Evolutionary conservation across 2,329 filamentous ascomycete genomes (phyloP).

Genomic region (Claviceps capensis): DNA sequence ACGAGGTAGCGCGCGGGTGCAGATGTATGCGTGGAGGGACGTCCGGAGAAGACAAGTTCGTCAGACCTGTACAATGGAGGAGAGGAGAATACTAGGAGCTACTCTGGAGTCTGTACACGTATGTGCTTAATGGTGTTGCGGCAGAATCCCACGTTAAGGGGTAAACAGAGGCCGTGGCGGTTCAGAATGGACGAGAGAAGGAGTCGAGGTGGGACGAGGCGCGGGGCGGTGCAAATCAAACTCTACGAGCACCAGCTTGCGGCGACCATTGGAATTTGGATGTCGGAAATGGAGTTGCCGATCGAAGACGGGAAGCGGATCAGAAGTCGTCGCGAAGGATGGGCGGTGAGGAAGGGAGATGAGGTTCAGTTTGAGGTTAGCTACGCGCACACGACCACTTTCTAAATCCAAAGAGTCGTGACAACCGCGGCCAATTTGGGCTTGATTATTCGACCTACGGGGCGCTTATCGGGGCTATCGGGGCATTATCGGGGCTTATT

Average conservation of each 20-base stretch:
- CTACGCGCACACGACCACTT: no score
- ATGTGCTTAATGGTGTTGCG: not conserved
- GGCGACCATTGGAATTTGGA: not conserved
- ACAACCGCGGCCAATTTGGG: no score
- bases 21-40: not conserved
- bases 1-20: not conserved
- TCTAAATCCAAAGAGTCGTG: no score
- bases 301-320: not conserved
- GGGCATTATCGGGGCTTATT: no score
- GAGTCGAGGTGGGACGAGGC: not conserved
- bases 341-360: no score
- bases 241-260: slow-evolving; percentile 1
- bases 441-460: no score
- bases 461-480: no score
- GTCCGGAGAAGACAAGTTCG: not conserved
- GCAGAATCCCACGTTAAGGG: not conserved
- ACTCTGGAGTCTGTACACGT: not conserved
- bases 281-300: not conserved
- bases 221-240: not conserved
- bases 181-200: not conserved
- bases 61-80: not conserved
- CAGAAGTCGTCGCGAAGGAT: no score
- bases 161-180: not conserved
- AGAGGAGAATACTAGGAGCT: not conserved
- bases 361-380: no score